Base-by-base conservation (phyloP, 768 basidiomycete genomes). In the Mycena metata region DNA sequence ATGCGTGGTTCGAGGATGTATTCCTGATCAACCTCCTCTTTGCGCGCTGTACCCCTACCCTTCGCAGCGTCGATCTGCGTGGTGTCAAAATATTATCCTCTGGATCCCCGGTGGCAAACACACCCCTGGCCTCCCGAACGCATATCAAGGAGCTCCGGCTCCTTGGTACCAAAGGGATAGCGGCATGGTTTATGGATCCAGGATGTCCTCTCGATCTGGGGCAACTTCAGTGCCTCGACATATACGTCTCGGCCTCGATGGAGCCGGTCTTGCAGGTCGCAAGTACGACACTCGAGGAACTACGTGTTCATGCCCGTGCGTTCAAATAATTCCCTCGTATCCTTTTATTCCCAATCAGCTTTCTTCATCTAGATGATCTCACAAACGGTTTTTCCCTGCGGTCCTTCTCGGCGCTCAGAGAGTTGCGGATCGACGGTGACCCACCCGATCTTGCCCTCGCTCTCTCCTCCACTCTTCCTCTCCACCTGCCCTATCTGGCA, bases 31-130 rank as follows among this genome's bases (percentile, higher is more conserved):
- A 17, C 1, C 13, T 45, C 5, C 26, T 55, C 19, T 55, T 63
- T 23, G 42, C 10, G 41, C 42, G 52, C 21, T 63, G 61, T 51
- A 63, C 51, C 5, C 42, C 61, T 15, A 9, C n/a, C 6, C 51
- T 63, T 5, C 51, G 52, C 1, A 54, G 12, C 4, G 30, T 63
- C 16, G 30, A 54, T 16, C n/a, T 63, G 15, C 61, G 42, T 13
- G 17, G 23, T 7, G 42, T 63, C 30, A 35, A 13, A 9, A 26
- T 52, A 4, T 24, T 16, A 13, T 5, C n/a, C n/a, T 51, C 15
- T 30, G n/a, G n/a, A n/a, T 30, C 8, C 17, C 13, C 49, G 49
- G 8, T 30, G 6, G 5, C 49, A 21, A 11, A 8, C n/a, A 11
- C 17, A 54, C 12, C 35, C 35, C 19, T 17, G 9, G 17, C 17